phyloP scores from a whole-genome alignment of 2,329 filamentous ascomycete genomes.

The Trichoderma koningiopsis region DNA sequence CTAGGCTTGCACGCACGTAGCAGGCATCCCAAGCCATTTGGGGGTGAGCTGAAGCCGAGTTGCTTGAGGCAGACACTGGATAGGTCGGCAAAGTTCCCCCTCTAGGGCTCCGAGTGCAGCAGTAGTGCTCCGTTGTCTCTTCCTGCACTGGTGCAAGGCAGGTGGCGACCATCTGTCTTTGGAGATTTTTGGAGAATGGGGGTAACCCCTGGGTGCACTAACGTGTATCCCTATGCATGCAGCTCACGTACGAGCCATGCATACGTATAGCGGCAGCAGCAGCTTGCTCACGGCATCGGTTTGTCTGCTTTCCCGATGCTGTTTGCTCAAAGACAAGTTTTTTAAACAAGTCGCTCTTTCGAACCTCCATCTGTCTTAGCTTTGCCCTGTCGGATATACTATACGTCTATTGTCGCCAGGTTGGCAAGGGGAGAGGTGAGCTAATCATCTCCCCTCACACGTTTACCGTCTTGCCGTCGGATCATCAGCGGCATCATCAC shows the following conservation, averaged over 20 bases:
- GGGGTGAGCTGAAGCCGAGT: constrained; percentile 12
- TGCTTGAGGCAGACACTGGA: background rate
- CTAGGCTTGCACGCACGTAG: constrained; percentile 6
- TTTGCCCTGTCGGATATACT: background rate
- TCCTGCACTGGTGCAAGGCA: background rate
- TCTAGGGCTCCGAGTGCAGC: constrained; percentile 1
- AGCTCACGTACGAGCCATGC: background rate
- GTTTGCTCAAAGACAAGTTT: background rate
- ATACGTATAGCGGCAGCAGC: background rate
- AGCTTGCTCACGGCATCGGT: background rate
- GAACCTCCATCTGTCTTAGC: background rate
- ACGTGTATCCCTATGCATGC: background rate
- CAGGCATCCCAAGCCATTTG: background rate
- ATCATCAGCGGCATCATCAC: background rate
- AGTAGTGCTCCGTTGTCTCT: constrained; percentile 4
- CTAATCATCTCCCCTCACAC: background rate
- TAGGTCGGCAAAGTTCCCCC: constrained; percentile 21
- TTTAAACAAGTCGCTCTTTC: background rate
- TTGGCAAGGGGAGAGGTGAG: background rate
- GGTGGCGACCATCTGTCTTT: background rate
- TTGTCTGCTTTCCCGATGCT: background rate
- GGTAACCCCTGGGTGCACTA: background rate
- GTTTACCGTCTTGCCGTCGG: background rate
- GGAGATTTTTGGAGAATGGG: background rate
- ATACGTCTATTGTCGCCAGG: background rate